Evolutionary conservation across 352 stramenopile species (phyloP), one percentile per base, ranked within the genome.

Genomic region (Phytophthora sp.): DNA sequence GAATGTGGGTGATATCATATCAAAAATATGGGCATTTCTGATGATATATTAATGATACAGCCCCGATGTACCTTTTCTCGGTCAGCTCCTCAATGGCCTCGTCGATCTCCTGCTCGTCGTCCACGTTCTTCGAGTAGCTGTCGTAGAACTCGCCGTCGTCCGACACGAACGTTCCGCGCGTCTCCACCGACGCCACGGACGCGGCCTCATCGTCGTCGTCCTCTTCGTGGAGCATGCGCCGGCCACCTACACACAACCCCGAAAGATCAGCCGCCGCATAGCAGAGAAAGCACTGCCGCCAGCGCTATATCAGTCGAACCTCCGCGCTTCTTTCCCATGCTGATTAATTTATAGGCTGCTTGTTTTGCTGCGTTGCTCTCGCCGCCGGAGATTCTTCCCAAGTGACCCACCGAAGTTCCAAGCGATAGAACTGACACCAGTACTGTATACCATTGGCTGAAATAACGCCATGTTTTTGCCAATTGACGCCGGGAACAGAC

Each of bases 51-150:
- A 21, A 29, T 45, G 23, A 44, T 23, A 24, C 29, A 50, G 18
- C 6, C 18, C 13, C 16, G 39, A 59, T 31, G 11, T 69, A 94
- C 88, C 88, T 70, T 66, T 90, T 88, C 63, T 94, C 85, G 0
- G 76, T 92, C 33, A 96, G 70, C 57, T 92, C 79, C 51, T 93
- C 86, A 16, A 96, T 75, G 2, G 84, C 78, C 29, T 93, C 84
- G 20, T 94, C 79, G 11, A 96, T 73, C 2, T 74, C 74, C 35
- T 90, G 71, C 16, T 94, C 81, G 50, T 91, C 81, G 21, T 79
- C 78, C 18, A 82, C 73, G 42, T 74, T 70, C 44, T 89, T 87
- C 11, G 73, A 80, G 59, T 82, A 87, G 36, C 78, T 59, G 30
- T 93, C 86, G 50, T 92, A 91, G 51, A 86, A 84, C 20, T 94